Evolutionary conservation across 495 filamentous ascomycete species (phyloP), one percentile per base, ranked within the genome.

Genomic region (Daldinia caldariorum): DNA sequence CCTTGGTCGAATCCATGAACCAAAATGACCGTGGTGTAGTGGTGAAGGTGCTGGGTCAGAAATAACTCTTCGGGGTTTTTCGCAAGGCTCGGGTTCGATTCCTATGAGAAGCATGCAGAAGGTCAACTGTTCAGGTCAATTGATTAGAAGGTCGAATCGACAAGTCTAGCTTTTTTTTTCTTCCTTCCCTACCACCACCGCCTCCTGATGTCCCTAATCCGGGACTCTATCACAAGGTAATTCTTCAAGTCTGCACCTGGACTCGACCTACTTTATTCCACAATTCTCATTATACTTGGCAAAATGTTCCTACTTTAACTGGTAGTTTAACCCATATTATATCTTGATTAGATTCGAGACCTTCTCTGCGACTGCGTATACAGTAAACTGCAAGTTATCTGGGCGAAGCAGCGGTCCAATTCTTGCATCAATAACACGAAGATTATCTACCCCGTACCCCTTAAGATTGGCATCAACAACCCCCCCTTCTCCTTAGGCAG

Each of bases 121-220:
- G 43, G 43, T 18, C 43, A 47, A 22, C 43, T 47, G 43, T 47
- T 47, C 43, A 22, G 43, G 43, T 47, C 43, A 47, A 47, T 47
- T 8, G 18, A 47, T 22, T 47, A 10, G 18, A 47, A 47, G 43
- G 43, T 47, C 43, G 43, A 47, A 47, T 47, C 43, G n/a, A n/a
- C n/a, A n/a, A 16, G 9, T 16, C 14, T 38, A 16, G 37, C 59
- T 39, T 38, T 22, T 47, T 47, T 47, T 22, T 47, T 13, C 0
- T 41, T 41, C 0, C 3, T 45, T 12, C 41, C 20, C 20, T 45
- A 45, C 16, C 26, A 26, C 26, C 26, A 26, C 26, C 26, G 3
- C 26, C 26, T 26, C 3, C 3, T 26, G 1, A 3, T 1, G 1
- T 3, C 26, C 26, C 26, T 26, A 3, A 26, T 26, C 3, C 3